phyloP scores from a whole-genome alignment of 169 alveolate genomes.

The Cryptosporidium andersoni region DNA sequence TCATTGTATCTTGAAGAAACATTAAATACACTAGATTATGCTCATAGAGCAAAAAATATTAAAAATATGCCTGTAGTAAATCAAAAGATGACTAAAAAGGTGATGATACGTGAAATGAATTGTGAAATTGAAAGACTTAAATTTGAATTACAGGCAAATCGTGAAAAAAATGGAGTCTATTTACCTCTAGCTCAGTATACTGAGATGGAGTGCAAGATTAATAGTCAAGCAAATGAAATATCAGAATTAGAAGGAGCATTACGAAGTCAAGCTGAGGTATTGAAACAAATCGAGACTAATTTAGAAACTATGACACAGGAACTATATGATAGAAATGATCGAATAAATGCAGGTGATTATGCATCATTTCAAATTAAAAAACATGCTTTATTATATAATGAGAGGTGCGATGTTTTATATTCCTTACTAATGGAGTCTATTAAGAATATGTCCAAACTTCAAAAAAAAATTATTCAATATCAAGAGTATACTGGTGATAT shows the following conservation, averaged over 20 bases:
- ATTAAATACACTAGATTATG: conserved; percentile 88
- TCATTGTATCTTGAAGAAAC: conserved; percentile 90
- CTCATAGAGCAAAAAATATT: conserved; percentile 90
- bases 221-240: conserved; percentile 61
- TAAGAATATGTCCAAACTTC: conserved; percentile 36
- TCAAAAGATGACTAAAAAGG: conserved; percentile 87
- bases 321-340: conserved; percentile 25
- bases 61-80: conserved; percentile 90
- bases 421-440: conserved; percentile 20
- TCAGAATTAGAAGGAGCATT: conserved; percentile 39
- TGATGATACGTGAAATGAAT: conserved; percentile 78
- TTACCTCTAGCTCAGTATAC: conserved; percentile 47
- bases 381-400: conserved; percentile 49
- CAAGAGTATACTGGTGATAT: conserved; percentile 18
- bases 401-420: conserved; percentile 20
- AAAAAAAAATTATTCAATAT: conserved; percentile 32
- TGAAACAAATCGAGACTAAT: conserved; percentile 21
- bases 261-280: conserved; percentile 39
- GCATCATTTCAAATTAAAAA: conserved; percentile 26
- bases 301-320: conserved; percentile 4
- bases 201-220: conserved; percentile 55
- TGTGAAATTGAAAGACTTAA: conserved; percentile 78
- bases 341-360: conserved; percentile 45
- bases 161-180: conserved; percentile 79
- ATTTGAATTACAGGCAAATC: conserved; percentile 72